Conservation (phyloP, 805 yeast species). For the Lipomyces japonicus region DNA sequence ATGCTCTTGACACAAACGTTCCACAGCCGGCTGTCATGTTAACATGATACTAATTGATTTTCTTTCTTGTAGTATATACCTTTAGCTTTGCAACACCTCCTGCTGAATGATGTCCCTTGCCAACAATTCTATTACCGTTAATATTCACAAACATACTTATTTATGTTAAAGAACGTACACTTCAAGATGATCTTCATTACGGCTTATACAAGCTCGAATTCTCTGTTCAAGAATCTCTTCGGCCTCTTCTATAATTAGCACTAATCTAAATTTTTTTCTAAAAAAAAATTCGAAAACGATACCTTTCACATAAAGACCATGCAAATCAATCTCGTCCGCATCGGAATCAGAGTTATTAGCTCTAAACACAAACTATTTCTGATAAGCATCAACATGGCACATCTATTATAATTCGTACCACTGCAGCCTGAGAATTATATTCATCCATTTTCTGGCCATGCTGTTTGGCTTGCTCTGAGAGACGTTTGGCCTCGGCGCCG, state of each 20-base stretch:
- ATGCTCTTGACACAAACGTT: constrained; percentile 66
- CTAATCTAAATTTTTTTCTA: neutral
- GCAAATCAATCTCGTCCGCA: constrained; percentile 83
- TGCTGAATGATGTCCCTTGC: constrained; percentile 83
- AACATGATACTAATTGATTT: neutral
- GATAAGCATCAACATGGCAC: neutral
- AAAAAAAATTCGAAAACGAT: neutral
- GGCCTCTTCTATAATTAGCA: constrained; percentile 53
- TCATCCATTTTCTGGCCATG: constrained; percentile 59
- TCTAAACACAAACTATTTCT: constrained; percentile 61
- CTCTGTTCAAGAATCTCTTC: constrained; percentile 69
- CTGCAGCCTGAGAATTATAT: constrained; percentile 75
- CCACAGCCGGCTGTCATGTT: constrained; percentile 63
- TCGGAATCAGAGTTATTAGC: constrained; percentile 87
- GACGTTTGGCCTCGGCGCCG: constrained; percentile 63
- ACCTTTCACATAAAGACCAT: constrained; percentile 75
- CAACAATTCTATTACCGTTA: constrained; percentile 54
- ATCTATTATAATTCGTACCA: constrained; percentile 10
- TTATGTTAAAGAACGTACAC: constrained; percentile 40
- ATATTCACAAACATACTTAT: neutral
- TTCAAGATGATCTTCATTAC: constrained; percentile 58
- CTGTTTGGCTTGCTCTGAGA: constrained; percentile 65
- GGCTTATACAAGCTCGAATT: constrained; percentile 56
- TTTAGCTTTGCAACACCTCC: constrained; percentile 80
- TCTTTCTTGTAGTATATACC: constrained; percentile 1